Conservation (phyloP, 148 eudicot species). For the Fallopia convolvulus region DNA sequence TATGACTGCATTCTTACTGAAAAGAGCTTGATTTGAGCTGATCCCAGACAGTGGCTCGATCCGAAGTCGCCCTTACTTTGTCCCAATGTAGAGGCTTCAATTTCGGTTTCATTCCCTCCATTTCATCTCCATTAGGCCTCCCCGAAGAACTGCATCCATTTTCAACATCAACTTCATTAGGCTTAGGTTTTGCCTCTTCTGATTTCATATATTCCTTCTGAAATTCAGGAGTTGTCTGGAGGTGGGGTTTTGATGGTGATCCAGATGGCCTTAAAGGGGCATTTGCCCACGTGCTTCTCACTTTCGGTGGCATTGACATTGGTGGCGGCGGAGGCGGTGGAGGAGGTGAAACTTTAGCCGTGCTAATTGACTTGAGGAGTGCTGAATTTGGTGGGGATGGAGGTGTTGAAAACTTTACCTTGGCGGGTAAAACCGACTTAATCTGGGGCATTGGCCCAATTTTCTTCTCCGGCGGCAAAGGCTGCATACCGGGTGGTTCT, state of each 20-base stretch:
- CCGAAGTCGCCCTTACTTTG: slow-evolving; percentile 22
- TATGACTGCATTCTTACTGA: slow-evolving; percentile 18
- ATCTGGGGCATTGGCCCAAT: background rate
- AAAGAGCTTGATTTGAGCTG: slow-evolving; percentile 30
- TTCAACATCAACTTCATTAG: slow-evolving; percentile 12
- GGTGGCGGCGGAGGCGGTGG: slow-evolving; percentile 41
- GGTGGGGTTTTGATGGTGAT: slow-evolving; percentile 21
- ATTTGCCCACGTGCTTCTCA: slow-evolving; percentile 15
- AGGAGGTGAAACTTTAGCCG: background rate
- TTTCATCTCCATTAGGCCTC: slow-evolving; percentile 9
- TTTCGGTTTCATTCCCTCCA: slow-evolving; percentile 15
- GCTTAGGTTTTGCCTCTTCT: background rate
- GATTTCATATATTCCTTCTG: slow-evolving; percentile 4
- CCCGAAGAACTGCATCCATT: slow-evolving; percentile 3
- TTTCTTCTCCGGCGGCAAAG: slow-evolving; percentile 2
- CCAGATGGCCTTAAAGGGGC: slow-evolving; percentile 20
- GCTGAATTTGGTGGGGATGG: slow-evolving; percentile 68
- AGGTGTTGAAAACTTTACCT: slow-evolving; percentile 41
- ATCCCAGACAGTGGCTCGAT: slow-evolving; percentile 28
- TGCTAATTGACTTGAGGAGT: slow-evolving; percentile 27
- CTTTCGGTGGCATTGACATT: slow-evolving; percentile 21
- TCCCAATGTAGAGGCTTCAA: slow-evolving; percentile 33
- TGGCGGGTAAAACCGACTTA: slow-evolving; percentile 1
- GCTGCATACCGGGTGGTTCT: background rate
- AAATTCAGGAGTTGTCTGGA: slow-evolving; percentile 16